Evolutionary conservation across 495 filamentous ascomycete species (phyloP), one percentile per base, ranked within the genome.

Genomic region (Penicillium taxi): DNA sequence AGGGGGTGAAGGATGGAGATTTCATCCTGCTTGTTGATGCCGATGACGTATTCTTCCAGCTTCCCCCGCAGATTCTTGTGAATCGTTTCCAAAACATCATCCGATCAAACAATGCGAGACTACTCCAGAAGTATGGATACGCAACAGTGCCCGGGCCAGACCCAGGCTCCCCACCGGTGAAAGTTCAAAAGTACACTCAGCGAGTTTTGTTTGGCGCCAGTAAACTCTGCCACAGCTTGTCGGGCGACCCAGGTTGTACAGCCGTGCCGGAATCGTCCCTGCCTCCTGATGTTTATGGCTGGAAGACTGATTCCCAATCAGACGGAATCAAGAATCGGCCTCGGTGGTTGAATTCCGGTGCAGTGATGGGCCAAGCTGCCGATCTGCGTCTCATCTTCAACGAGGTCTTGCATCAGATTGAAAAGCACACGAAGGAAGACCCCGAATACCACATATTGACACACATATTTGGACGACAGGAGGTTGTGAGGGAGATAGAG

Each of bases 1-100:
- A 66, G 27, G 52, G 66, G 26, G 57, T 74, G 16, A 58, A 64
- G 20, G 72, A 76, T 31, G 56, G 72, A n/a, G 80, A 82, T 54
- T 45, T 84, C 29, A 70, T 81, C 1, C 48, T 84, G 38, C 52
- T 81, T 25, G 63, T 77, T 0, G 77, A 80, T 50, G 70, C 70
- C 9, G 50, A 62, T 25, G 74, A 81, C 41, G 58, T 67, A 0
- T 75, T 73, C 61, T 80, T 83, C 49, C 78, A 83, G 50, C 54
- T 81, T 18, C 75, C 74, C 1, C 65, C 74, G 2, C 69, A 78
- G 26, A 57, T 82, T 6, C 46, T 78, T 39, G 67, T 83, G 2
- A 50, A 66, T 33, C 62, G 75, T 23, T 81, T 74, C 45, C 66
- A 75, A 36, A 53, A 55, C 4, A 50, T 78, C 16, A 38, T 74